A percentile compares a stretch with the other conserved stretches of the same genome.
phyloP scores from a whole-genome alignment of 1,284 basidiomycete species.

The Boletus holoroseus region DNA sequence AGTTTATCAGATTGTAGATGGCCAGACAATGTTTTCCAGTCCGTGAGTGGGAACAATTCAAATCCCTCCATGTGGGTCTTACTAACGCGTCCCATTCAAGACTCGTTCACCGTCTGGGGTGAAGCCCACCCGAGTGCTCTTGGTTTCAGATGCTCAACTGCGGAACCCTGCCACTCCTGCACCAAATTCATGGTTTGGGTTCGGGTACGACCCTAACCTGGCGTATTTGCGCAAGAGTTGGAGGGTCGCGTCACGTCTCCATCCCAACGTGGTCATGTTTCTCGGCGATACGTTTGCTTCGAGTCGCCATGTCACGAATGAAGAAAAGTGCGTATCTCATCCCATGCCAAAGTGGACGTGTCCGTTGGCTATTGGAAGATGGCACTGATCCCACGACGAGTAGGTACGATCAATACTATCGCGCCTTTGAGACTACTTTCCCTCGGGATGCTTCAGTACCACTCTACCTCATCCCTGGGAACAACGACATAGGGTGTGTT shows the following conservation, averaged over 20 bases:
- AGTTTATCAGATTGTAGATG: conserved; percentile 51
- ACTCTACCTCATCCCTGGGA: conserved; percentile 77
- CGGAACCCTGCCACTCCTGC: conserved; percentile 59
- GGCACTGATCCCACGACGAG: not conserved
- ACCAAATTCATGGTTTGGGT: conserved; percentile 45
- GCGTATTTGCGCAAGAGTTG: conserved; percentile 81
- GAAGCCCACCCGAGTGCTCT: conserved; percentile 59
- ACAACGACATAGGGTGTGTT: conserved; percentile 77
- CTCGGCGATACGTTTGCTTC: conserved; percentile 88
- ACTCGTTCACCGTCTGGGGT: conserved; percentile 1
- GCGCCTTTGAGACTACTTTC: conserved; percentile 70
- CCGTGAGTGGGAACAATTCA: conserved; percentile 24
- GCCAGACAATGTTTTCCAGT: conserved; percentile 43
- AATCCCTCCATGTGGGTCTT: not conserved
- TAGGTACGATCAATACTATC: conserved; percentile 66
- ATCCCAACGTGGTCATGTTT: conserved; percentile 73
- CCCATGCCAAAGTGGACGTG: not conserved
- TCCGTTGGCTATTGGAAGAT: not conserved
- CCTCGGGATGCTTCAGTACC: conserved; percentile 37
- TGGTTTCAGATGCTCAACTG: conserved; percentile 81
- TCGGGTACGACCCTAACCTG: conserved; percentile 33
- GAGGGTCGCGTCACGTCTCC: conserved; percentile 57
- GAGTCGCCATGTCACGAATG: conserved; percentile 59
- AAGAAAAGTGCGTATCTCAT: conserved; percentile 74
- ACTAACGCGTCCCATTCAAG: conserved; percentile 17